Evolutionary conservation across 257 asterid genomes (phyloP).

Genomic region (Petrea volubilis): DNA sequence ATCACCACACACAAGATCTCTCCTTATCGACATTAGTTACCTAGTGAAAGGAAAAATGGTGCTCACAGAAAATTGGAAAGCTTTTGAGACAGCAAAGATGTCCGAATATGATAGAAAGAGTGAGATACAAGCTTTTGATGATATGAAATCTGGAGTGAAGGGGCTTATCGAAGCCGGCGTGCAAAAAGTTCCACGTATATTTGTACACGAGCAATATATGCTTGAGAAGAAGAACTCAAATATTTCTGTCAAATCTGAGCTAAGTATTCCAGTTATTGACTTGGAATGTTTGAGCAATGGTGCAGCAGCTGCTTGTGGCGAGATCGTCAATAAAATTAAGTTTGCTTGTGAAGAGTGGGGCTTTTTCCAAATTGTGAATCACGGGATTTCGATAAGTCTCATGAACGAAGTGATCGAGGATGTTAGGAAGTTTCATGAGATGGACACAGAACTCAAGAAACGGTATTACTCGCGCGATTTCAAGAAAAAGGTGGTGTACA

Average conservation of each 20-base stretch:
- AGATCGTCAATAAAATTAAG: constrained; percentile 20
- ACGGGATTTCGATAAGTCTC: constrained; percentile 29
- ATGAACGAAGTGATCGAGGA: constrained; percentile 21
- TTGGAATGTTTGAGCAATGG: constrained; percentile 8
- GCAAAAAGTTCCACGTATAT: constrained; percentile 16
- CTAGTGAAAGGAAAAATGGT: background rate
- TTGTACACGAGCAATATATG: constrained; percentile 7
- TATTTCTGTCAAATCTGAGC: background rate
- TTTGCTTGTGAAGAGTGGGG: constrained; percentile 37
- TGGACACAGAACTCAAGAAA: constrained; percentile 31
- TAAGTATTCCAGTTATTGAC: constrained; percentile 33
- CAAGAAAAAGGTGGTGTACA: constrained; percentile 22
- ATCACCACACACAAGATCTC: no score
- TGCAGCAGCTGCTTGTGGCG: background rate
- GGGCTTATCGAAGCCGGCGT: constrained; percentile 18
- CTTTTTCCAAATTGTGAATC: constrained; percentile 37
- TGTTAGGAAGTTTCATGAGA: constrained; percentile 31
- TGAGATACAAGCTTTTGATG: background rate
- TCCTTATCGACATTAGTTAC: background rate
- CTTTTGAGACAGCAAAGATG: background rate
- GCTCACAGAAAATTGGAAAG: background rate
- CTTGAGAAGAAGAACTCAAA: background rate
- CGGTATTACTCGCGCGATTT: constrained; percentile 38
- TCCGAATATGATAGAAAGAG: background rate
- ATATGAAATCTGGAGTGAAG: constrained; percentile 20